A percentile compares a stretch with the other conserved stretches of the same genome.
Evolutionary conservation across 192 early-diverging fungal species (phyloP).

Genomic region (Gaertneriomyces sp.): DNA sequence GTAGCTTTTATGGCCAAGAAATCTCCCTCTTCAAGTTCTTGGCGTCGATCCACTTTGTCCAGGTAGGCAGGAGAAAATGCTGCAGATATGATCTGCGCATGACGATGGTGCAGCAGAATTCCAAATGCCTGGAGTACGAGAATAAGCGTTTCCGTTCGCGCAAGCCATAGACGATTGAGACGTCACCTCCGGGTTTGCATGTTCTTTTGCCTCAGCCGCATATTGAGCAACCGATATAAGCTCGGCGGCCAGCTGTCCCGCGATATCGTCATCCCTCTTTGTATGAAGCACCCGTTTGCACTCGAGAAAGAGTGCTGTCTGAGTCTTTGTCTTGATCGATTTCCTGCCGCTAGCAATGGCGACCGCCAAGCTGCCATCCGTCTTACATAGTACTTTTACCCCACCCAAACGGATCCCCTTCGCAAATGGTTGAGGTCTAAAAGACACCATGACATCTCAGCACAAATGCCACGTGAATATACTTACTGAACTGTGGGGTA

Average conservation of each 20-base stretch:
- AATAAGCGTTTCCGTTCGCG: background rate
- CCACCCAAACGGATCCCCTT: background rate
- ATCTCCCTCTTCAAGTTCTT: background rate
- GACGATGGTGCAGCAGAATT: constrained; percentile 4
- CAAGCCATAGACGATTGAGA: background rate
- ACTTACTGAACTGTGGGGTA: background rate
- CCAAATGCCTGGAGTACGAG: background rate
- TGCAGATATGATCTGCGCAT: background rate
- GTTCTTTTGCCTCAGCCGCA: background rate
- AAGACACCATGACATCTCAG: background rate
- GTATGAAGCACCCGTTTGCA: background rate
- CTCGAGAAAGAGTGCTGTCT: background rate
- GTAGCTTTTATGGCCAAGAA: constrained; percentile 5
- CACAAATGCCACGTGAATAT: constrained; percentile 1
- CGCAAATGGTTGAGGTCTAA: background rate
- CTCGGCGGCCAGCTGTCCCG: background rate
- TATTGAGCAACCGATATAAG: background rate
- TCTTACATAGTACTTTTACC: background rate
- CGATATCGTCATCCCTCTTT: background rate
- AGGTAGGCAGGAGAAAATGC: background rate
- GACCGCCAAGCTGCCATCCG: background rate
- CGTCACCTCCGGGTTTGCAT: background rate
- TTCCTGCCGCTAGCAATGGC: background rate
- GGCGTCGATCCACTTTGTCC: background rate
- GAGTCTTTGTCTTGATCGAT: background rate